Evolutionary conservation across 306 rosid species (phyloP).

Genomic region (Citrullus colocynthis): DNA sequence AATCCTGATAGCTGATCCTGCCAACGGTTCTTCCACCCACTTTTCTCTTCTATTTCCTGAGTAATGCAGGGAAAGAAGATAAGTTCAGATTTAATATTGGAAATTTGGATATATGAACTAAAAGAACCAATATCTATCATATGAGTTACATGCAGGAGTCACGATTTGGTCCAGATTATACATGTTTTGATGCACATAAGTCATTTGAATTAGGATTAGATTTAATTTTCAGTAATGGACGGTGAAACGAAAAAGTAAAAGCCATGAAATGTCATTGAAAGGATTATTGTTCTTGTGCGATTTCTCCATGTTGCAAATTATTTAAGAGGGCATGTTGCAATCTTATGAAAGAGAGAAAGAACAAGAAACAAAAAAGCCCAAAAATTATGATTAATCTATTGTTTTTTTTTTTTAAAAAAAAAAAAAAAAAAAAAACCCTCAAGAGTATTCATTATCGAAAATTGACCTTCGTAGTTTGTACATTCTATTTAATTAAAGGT

Average conservation of each 20-base stretch:
- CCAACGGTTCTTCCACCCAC: constrained; percentile 54
- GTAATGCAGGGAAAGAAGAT: not conserved
- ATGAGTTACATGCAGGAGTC: not conserved
- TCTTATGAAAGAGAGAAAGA: not conserved
- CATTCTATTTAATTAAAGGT: not conserved
- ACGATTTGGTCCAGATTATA: not conserved
- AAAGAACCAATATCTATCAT: not conserved
- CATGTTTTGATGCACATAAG: not conserved
- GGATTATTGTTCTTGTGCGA: not conserved
- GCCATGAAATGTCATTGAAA: not conserved
- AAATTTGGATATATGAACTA: not conserved
- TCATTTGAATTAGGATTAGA: not conserved
- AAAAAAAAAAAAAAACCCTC: not conserved
- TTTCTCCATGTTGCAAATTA: not conserved
- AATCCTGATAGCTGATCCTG: constrained; percentile 49
- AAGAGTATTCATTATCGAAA: not conserved
- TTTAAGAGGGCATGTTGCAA: not conserved
- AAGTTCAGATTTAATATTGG: not conserved
- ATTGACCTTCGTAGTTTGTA: not conserved
- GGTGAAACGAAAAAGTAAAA: not conserved
- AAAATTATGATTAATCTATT: not conserved
- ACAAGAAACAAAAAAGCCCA: not conserved
- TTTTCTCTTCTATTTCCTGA: constrained; percentile 43
- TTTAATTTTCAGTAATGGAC: not conserved
- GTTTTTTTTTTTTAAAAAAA: not conserved